Percentiles rank a stretch among this genome's conserved stretches.
Conservation (phyloP, 345 rosid species). For the Salix caprea region DNA sequence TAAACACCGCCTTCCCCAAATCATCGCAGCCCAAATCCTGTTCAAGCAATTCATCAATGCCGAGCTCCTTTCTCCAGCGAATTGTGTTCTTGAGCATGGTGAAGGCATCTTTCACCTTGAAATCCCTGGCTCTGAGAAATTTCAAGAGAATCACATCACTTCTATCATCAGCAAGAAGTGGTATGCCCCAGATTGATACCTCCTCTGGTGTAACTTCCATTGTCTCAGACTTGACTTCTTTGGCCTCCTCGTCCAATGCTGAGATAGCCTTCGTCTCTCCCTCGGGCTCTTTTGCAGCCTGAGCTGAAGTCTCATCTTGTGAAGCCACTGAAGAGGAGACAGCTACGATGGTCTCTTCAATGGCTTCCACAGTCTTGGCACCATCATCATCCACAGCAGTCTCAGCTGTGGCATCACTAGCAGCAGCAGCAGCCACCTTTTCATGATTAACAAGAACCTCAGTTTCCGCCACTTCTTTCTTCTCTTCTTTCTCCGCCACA, state of each 20-base stretch:
- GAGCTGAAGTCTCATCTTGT: constrained; percentile 10
- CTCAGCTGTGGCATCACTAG: not conserved
- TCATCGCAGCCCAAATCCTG: constrained; percentile 20
- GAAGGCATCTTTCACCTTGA: constrained; percentile 24
- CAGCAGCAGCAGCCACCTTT: not conserved
- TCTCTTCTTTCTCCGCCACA: not conserved
- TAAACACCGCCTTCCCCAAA: constrained; percentile 22
- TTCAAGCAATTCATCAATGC: constrained; percentile 23
- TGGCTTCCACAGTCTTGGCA: constrained; percentile 28
- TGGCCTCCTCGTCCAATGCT: not conserved
- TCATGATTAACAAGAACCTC: not conserved
- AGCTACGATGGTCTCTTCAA: constrained; percentile 28
- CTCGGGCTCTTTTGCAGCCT: not conserved
- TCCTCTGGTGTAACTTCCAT: not conserved
- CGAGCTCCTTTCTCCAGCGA: constrained; percentile 30
- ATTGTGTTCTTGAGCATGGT: constrained; percentile 28
- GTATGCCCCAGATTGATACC: constrained; percentile 19
- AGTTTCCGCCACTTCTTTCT: not conserved
- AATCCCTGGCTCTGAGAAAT: constrained; percentile 27
- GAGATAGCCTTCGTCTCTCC: not conserved
- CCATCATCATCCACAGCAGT: constrained; percentile 21
- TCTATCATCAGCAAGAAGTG: constrained; percentile 26
- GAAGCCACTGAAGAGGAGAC: constrained; percentile 16
- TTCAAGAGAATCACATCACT: constrained; percentile 30
- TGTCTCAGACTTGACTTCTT: not conserved